These are phyloP conservation scores for Aegilops bicornis DNA, from an alignment of 176 grass and related monocot genomes.

Conservation along the genomic window DNA sequence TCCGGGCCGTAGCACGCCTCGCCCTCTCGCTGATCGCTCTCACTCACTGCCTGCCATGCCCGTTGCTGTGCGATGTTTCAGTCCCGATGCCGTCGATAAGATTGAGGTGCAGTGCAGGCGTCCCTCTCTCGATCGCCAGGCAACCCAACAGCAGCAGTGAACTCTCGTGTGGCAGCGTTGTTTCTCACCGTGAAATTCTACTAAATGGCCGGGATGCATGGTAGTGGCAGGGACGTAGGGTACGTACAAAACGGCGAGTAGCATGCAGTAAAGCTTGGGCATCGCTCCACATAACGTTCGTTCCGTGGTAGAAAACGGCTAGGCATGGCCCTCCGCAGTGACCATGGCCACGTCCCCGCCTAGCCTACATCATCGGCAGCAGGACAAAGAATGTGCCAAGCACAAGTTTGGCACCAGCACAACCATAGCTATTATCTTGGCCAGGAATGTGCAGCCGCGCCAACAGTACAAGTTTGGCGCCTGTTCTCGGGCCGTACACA, in stretches of 20 bases:
- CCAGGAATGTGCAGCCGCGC: background rate
- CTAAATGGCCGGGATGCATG: too few relatives aligned
- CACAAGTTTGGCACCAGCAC: background rate
- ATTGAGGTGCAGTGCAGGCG: too few relatives aligned
- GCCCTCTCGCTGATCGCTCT: background rate
- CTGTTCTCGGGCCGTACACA: background rate
- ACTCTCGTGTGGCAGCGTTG: too few relatives aligned
- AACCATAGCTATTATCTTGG: background rate
- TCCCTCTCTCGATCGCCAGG: too few relatives aligned
- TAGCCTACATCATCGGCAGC: background rate
- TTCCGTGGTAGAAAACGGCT: too few relatives aligned
- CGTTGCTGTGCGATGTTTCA: background rate
- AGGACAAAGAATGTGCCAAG: background rate
- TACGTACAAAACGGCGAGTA: too few relatives aligned
- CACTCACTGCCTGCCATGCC: background rate
- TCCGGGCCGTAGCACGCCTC: background rate
- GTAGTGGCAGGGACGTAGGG: too few relatives aligned
- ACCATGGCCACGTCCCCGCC: background rate
- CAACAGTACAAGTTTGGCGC: background rate
- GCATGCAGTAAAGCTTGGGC: too few relatives aligned
- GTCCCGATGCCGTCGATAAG: background rate
- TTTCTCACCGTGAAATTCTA: too few relatives aligned
- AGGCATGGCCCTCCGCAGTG: background rate
- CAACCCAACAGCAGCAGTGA: too few relatives aligned
- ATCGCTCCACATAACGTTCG: too few relatives aligned